Conservation (phyloP, 768 basidiomycete genomes). For the Xanthoconium stramineum region DNA sequence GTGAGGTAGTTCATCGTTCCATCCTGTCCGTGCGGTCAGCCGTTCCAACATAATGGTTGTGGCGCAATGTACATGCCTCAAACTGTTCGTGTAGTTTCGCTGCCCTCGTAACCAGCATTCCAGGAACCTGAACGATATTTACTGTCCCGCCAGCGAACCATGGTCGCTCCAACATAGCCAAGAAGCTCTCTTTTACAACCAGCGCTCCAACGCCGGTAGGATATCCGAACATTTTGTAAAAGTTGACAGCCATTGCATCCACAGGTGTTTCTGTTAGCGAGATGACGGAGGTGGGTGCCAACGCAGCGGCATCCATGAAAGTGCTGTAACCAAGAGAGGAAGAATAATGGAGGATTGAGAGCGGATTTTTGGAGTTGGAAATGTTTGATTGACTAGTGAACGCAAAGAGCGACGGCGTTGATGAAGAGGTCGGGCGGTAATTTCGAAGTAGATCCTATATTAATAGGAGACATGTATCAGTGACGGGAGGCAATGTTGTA, state of each 20-base stretch:
- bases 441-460: conserved; percentile 51
- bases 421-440: conserved; percentile 40
- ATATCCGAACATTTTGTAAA: conserved; percentile 91
- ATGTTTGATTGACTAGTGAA: conserved; percentile 83
- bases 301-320: conserved; percentile 78
- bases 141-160: conserved; percentile 88
- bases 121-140: conserved; percentile 80
- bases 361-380: conserved; percentile 67
- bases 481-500: conserved; percentile 9
- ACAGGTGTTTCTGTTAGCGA: conserved; percentile 64
- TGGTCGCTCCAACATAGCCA: conserved; percentile 58
- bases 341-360: conserved; percentile 64
- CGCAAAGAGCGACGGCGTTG: conserved; percentile 59
- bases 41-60: background rate
- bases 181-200: conserved; percentile 67
- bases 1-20: conserved; percentile 83
- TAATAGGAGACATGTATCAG: background rate
- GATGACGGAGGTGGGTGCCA: conserved; percentile 68
- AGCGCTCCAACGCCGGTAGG: conserved; percentile 84
- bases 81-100: conserved; percentile 66
- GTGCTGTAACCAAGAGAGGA: conserved; percentile 67
- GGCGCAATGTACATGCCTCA: conserved; percentile 48
- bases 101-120: conserved; percentile 60
- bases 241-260: conserved; percentile 80
- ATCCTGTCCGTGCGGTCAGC: conserved; percentile 46